Base-by-base conservation (phyloP, 345 rosid species). In the Rhodamnia argentea region DNA sequence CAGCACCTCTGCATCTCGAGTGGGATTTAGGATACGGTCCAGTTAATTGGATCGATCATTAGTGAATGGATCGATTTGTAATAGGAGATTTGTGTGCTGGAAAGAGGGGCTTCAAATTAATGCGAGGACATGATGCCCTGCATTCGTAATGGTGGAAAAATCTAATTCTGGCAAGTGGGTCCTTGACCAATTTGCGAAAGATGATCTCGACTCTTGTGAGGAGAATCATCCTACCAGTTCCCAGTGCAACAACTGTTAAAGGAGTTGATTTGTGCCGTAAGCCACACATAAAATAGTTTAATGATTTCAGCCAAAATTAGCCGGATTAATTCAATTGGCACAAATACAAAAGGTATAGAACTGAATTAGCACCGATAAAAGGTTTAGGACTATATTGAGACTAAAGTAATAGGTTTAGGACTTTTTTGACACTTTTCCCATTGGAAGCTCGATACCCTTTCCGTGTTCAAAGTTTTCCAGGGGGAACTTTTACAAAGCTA, bases 91-190 rank as follows among this genome's bases (percentile, higher is more conserved):
- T 85, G 97, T 94, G 51, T 95, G 98, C 89, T 91, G 94, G 0
- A 95, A 94, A 87, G 99, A 96, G 88, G 98, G 98, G 24, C 93
- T 94, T 92, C 98, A 96, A 89, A 88, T 96, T 64, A 92, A 91
- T 88, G 95, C 98, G 3, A 93, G 98, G 90, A 91, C 93, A 0
- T 98, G 99, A 12, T 96, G 98, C 87, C 92, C 98, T 1, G 98
- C 99, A 15, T 96, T 94, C 84, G 90, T 95, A 26, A 92, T 98
- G 56, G 99, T 94, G n/a, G 12, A 96, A 93, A 86, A 92, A 89
- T 86, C 92, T 42, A 96, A 94, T 88, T 91, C 96, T 0, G 96
- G 98, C 83, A 96, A 96, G 89, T 96, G 96, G 98, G 91, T 93
- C 85, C 86, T 95, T 84, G 98, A 95, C 86, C 98, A 95, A 64